These are phyloP conservation scores for Pyrenochaeta sp. DNA, from an alignment of 2,329 filamentous ascomycete species.

Conservation along the genomic window DNA sequence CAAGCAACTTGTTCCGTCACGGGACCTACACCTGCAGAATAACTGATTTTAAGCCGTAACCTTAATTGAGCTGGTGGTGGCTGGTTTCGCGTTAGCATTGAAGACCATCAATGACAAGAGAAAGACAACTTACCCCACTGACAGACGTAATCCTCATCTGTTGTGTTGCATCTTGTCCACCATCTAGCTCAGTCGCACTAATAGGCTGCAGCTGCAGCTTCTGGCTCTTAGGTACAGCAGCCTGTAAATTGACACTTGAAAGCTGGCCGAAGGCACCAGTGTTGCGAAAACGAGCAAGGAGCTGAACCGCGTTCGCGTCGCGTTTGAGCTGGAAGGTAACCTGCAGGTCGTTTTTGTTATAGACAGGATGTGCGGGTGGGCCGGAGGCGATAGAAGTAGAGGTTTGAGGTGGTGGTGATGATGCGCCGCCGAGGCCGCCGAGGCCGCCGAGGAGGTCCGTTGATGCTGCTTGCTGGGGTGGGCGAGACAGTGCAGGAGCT, in stretches of 20 bases:
- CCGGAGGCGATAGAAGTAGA: conserved; percentile 49
- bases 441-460: conserved; percentile 55
- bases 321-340: conserved; percentile 86
- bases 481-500: conserved; percentile 50
- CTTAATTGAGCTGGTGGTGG: conserved; percentile 74
- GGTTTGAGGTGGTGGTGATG: conserved; percentile 59
- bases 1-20: conserved; percentile 96
- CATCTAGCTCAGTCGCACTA: conserved; percentile 77
- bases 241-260: conserved; percentile 83
- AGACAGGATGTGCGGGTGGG: conserved; percentile 71
- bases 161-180: conserved; percentile 86
- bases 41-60: conserved; percentile 85
- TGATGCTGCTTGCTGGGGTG: conserved; percentile 45
- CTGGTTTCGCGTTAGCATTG: conserved; percentile 58
- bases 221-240: conserved; percentile 95
- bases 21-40: conserved; percentile 72
- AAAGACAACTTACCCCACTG: conserved; percentile 78
- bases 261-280: conserved; percentile 70
- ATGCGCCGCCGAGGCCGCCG: conserved; percentile 54
- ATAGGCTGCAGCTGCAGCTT: conserved; percentile 92
- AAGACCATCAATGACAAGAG: not conserved
- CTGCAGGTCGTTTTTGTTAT: conserved; percentile 84
- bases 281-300: conserved; percentile 86
- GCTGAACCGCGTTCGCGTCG: conserved; percentile 80
- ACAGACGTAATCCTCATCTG: conserved; percentile 86